Evolutionary conservation across 768 basidiomycete genomes (phyloP).

Genomic region (Boletus barrowsii): DNA sequence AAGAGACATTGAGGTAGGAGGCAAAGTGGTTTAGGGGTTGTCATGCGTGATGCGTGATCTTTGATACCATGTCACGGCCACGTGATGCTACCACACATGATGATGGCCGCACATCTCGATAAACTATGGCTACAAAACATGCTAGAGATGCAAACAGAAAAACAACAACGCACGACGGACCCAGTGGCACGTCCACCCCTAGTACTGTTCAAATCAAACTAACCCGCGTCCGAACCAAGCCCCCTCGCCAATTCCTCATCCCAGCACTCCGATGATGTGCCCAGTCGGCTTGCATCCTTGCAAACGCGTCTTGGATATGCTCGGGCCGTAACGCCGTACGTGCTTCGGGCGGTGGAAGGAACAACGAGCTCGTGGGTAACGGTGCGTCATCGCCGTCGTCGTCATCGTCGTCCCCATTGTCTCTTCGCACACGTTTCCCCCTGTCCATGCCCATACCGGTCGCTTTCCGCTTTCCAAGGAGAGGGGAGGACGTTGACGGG

Average conservation of each 20-base stretch:
- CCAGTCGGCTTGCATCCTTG: conserved; percentile 87
- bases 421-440: conserved; percentile 50
- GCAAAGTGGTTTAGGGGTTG: too few relatives aligned
- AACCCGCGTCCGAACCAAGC: conserved; percentile 73
- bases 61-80: too few relatives aligned
- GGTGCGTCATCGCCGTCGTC: conserved; percentile 67
- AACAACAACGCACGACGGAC: too few relatives aligned
- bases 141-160: neutral
- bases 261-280: conserved; percentile 78
- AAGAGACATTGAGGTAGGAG: too few relatives aligned
- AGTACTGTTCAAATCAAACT: conserved; percentile 56
- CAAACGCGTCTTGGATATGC: conserved; percentile 89
- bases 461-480: conserved; percentile 70
- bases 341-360: conserved; percentile 79
- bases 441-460: conserved; percentile 41
- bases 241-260: conserved; percentile 88
- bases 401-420: conserved; percentile 45
- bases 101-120: too few relatives aligned
- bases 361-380: conserved; percentile 68
- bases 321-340: conserved; percentile 74
- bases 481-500: conserved; percentile 43
- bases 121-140: conserved; percentile 2
- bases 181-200: neutral
- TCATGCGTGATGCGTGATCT: too few relatives aligned
- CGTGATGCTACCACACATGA: too few relatives aligned